These are phyloP conservation scores for Phytophthora sojae DNA, from an alignment of 352 stramenopile species.

Conservation along the genomic window DNA sequence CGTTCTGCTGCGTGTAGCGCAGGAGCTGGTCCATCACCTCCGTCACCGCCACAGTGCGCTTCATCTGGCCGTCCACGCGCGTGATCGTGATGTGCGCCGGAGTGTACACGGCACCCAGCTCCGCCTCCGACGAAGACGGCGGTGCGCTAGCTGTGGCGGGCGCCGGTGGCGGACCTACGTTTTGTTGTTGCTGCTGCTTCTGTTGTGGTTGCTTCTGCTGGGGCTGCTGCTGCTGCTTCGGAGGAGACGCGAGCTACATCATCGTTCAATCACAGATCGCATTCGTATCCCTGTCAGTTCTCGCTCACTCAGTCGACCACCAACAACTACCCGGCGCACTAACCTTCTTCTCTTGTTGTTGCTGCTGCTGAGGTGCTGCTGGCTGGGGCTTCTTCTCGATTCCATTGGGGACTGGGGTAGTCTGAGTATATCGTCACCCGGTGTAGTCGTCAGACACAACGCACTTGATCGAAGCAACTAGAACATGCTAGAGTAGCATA, in stretches of 20 bases:
- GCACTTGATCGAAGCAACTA: not conserved
- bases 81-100: conserved; percentile 81
- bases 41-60: conserved; percentile 72
- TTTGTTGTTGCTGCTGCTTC: conserved; percentile 19
- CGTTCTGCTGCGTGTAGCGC: conserved; percentile 73
- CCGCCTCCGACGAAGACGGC: conserved; percentile 40
- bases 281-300: conserved; percentile 15
- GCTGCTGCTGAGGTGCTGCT: conserved; percentile 5
- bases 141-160: conserved; percentile 8
- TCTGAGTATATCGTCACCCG: conserved; percentile 7
- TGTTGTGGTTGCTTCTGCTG: conserved; percentile 7
- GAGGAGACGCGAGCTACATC: conserved; percentile 21
- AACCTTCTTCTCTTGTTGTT: conserved; percentile 29
- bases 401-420: conserved; percentile 8
- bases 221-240: conserved; percentile 15
- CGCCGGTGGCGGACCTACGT: conserved; percentile 1
- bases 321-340: not conserved
- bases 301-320: not conserved
- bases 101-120: conserved; percentile 67
- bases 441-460: conserved; percentile 14
- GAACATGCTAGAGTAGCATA: not conserved
- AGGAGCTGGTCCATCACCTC: conserved; percentile 87
- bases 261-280: not conserved
- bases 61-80: conserved; percentile 75
- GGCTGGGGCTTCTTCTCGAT: conserved; percentile 21